phyloP scores from a whole-genome alignment of 2,329 filamentous ascomycete species.

The Neurospora crassa region DNA sequence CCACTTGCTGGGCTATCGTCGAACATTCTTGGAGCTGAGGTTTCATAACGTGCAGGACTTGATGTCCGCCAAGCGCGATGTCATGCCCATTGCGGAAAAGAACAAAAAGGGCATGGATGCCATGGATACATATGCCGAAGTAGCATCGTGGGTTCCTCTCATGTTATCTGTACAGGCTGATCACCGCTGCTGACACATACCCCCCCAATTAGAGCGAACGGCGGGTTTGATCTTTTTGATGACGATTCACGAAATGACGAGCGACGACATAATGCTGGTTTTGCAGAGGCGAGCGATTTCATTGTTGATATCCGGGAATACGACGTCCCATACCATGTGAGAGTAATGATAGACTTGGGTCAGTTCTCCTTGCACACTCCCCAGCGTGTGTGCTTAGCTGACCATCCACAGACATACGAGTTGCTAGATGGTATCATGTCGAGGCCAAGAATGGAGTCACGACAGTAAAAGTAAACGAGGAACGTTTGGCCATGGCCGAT shows the following conservation, averaged over 20 bases:
- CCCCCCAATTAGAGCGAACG: slow-evolving; percentile 48
- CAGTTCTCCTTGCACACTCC: slow-evolving; percentile 15
- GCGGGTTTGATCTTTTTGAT: slow-evolving; percentile 92
- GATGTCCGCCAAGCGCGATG: slow-evolving; percentile 70
- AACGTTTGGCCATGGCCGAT: slow-evolving; percentile 81
- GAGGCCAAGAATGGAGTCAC: slow-evolving; percentile 87
- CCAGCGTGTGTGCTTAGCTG: slow-evolving; percentile 8
- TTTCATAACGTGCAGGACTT: slow-evolving; percentile 86
- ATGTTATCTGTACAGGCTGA: slow-evolving; percentile 8
- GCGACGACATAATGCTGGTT: slow-evolving; percentile 62
- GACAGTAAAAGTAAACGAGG: slow-evolving; percentile 75
- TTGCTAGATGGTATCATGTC: slow-evolving; percentile 94
- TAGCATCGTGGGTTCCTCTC: slow-evolving; percentile 60
- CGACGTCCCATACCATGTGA: slow-evolving; percentile 97
- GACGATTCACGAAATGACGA: slow-evolving; percentile 72
- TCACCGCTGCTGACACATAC: slow-evolving; percentile 7
- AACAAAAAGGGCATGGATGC: slow-evolving; percentile 94
- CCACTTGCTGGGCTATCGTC: slow-evolving; percentile 80
- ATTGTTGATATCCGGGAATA: slow-evolving; percentile 99
- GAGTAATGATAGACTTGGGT: slow-evolving; percentile 95
- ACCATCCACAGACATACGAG: slow-evolving; percentile 64
- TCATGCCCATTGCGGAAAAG: slow-evolving; percentile 88
- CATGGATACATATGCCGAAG: slow-evolving; percentile 97
- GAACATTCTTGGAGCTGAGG: slow-evolving; percentile 76
- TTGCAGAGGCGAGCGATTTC: slow-evolving; percentile 88